Evolutionary conservation across 2,329 filamentous ascomycete species (phyloP), one percentile per base, ranked within the genome.

Genomic region (Ramularia endophylla): DNA sequence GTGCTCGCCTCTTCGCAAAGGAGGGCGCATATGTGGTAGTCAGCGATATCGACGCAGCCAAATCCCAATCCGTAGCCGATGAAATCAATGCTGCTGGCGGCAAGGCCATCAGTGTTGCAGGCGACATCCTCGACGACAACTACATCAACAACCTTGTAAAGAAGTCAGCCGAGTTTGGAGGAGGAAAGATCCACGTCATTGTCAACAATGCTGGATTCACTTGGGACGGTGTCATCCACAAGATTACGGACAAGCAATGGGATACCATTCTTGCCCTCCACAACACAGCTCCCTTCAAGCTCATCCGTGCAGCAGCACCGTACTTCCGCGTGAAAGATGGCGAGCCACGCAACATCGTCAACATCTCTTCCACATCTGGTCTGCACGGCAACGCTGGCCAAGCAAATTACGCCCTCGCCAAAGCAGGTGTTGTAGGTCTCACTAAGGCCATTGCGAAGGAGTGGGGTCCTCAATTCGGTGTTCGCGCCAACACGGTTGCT

Each of bases 131-230:
- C 16, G 75, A 86, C 59, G 70, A 78, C 34, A 67, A 71, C 15
- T 90, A 92, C 65, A 74, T 89, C 59, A 73, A 78, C 46, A 68
- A 72, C 8, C 75, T 94, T n/a, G 79, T 94, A 18, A 72, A 80
- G 59, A 78, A 80, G 58, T 75, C 87, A 0, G 87, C 85, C 1
- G 82, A 81, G 35, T 94, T 94, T 59, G 88, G 88, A 44, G 71
- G 75, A 50, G 87, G 87, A 58, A 94, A 94, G 72, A 88, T 95
- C 48, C 84, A 94, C 64, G 84, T 92, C 61, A 83, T 94, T 42
- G 85, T 94, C 45, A 94, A 94, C 67, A 94, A 94, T 62, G 88
- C 87, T 1, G 87, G 87, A 30, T 94, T 87, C 67, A 94, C 88
- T 1, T 94, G 87, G 86, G 88, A 95, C 63, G 88, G 83, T 5